A percentile compares a stretch with the other conserved stretches of the same genome.
These are phyloP conservation scores for Scheffersomyces stambukii DNA, from an alignment of 1,139 yeast genomes.

Conservation along the genomic window DNA sequence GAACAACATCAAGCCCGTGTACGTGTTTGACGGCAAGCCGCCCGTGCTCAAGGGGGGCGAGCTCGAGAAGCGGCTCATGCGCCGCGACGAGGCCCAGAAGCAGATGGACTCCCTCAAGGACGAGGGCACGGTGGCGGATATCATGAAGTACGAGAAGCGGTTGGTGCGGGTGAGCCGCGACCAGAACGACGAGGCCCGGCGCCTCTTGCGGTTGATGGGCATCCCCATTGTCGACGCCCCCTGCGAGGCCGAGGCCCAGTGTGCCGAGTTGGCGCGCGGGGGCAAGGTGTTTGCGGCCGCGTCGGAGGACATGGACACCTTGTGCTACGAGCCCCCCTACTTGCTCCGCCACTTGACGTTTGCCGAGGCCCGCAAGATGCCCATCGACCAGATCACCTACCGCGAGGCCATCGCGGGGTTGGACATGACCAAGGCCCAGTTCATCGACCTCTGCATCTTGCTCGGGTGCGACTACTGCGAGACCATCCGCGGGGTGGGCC, in stretches of 20 bases:
- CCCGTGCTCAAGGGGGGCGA: conserved; percentile 92
- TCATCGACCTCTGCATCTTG: conserved; percentile 86
- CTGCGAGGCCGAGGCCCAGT: conserved; percentile 98
- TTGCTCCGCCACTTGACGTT: conserved; percentile 86
- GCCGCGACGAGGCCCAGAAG: conserved; percentile 80
- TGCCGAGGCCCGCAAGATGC: conserved; percentile 89
- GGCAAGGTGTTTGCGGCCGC: conserved; percentile 97
- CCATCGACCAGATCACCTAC: conserved; percentile 80
- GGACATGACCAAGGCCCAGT: conserved; percentile 66
- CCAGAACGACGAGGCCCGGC: conserved; percentile 92
- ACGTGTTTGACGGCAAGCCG: conserved; percentile 96
- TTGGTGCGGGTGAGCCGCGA: conserved; percentile 83
- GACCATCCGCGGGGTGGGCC: conserved; percentile 92
- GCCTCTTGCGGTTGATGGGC: conserved; percentile 81
- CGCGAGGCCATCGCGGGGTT: conserved; percentile 70
- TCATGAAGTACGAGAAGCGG: conserved; percentile 76
- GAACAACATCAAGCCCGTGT: conserved; percentile 90
- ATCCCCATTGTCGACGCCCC: conserved; percentile 93
- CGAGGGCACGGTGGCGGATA: conserved; percentile 73
- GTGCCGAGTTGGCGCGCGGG: conserved; percentile 85
- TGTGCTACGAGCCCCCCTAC: conserved; percentile 84
- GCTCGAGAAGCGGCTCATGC: conserved; percentile 74
- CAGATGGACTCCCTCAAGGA: conserved; percentile 72
- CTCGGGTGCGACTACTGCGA: conserved; percentile 98
- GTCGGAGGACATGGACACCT: conserved; percentile 97